Evolutionary conservation across 257 asterid species (phyloP), one percentile per base, ranked within the genome.

Genomic region (Plantago elongata): DNA sequence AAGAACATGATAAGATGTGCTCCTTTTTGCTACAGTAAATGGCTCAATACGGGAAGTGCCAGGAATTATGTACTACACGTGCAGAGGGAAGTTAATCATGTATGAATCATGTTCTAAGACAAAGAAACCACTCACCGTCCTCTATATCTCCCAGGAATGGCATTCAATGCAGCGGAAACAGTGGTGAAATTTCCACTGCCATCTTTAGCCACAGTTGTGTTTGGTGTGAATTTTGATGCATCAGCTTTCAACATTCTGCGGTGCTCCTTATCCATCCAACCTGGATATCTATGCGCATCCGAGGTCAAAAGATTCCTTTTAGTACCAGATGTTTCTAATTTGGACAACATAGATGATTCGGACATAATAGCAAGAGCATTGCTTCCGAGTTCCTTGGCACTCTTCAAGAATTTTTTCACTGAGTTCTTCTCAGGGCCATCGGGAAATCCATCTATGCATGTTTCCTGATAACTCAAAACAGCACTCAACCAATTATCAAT

Each of bases 401-500:
- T 63, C 15, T 71, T 72, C 65, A 89, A 14, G 5, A 83, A 48
- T 57, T 72, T 80, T 72, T 76, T 48, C 49, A 79, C 27, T 5
- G 64, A 12, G 8, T 48, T 64, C 73, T 80, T 87, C 63, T 83
- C 85, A 51, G 64, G 44, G 0, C 90, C 96, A 0, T 84, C 90
- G 1, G 96, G 88, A 30, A 86, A 78, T 0, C 89, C 96, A 14
- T 93, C 99, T 3, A 84, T 55, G 67, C 99, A 93, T 7, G 92
- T 80, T 47, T 87, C 81, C 62, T 93, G 96, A 63, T 83, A 89
- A 11, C 96, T 79, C 64, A 93, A 46, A 0, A 84, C 99, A 0
- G 99, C 97, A 63, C 96, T 92, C 63, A 92, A 43, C 91, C 87
- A 83, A 45, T 89, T 92, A 69, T 83, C 77, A 1, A 92, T 13